phyloP scores from a whole-genome alignment of 1,139 yeast species.

The Tardiomyces blankii region DNA sequence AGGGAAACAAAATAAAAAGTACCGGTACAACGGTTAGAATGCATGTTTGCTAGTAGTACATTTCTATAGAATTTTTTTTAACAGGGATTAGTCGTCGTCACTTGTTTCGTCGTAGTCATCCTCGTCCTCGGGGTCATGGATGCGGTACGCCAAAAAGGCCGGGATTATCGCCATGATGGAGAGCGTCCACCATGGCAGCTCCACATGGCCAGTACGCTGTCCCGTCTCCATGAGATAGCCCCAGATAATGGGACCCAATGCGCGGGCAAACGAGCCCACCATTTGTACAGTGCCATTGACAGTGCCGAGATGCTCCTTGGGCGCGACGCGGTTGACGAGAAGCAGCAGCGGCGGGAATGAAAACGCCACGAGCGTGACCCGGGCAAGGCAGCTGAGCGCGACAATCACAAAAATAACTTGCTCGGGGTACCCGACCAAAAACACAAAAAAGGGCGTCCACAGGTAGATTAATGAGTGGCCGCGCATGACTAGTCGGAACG shows the following conservation, averaged over 20 bases:
- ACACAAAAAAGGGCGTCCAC: constrained; percentile 39
- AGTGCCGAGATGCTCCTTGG: constrained; percentile 21
- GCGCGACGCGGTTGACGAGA: constrained; percentile 22
- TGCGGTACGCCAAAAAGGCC: background rate
- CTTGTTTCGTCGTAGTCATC: background rate
- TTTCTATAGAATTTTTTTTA: no score
- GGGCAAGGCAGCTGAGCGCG: constrained; percentile 2
- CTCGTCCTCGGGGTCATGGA: background rate
- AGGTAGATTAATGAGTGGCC: constrained; percentile 40
- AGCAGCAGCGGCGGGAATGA: constrained; percentile 21
- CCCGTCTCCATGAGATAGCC: constrained; percentile 44
- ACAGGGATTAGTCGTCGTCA: background rate
- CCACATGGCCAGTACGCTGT: constrained; percentile 33
- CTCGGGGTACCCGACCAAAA: constrained; percentile 24
- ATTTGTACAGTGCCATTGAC: constrained; percentile 25
- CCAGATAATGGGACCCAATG: constrained; percentile 48
- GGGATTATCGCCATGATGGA: constrained; percentile 11
- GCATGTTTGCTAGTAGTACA: no score
- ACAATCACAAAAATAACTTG: constrained; percentile 5
- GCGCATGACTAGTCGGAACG: constrained; percentile 32
- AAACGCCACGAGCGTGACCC: constrained; percentile 6
- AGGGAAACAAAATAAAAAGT: no score
- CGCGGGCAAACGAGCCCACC: constrained; percentile 44
- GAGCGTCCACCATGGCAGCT: constrained; percentile 42
- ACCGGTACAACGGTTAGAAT: no score